These are phyloP conservation scores for Ophiostoma sp. DNA, from an alignment of 2,329 filamentous ascomycete species.

Conservation along the genomic window DNA sequence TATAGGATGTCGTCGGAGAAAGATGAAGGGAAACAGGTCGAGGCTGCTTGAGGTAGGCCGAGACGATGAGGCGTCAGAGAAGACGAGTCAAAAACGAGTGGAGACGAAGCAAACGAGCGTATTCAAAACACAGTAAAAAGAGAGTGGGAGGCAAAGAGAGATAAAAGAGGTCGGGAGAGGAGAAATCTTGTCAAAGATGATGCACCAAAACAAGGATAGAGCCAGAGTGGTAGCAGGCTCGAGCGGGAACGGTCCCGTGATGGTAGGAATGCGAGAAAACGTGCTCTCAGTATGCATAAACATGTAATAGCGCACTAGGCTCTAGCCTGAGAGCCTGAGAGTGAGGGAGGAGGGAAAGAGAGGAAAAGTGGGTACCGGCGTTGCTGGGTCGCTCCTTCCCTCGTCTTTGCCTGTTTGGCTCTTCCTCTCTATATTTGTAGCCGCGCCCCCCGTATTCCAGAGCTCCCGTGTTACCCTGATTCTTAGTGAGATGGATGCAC, in stretches of 20 bases:
- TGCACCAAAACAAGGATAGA: neutral
- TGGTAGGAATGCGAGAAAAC: conserved; percentile 9
- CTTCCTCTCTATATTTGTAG: neutral
- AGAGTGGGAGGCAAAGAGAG: neutral
- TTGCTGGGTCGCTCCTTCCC: conserved; percentile 10
- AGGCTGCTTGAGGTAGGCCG: neutral
- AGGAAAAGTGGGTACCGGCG: neutral
- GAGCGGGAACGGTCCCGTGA: neutral
- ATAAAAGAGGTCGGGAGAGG: neutral
- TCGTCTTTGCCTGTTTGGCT: neutral
- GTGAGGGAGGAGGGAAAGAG: neutral
- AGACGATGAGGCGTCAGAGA: neutral
- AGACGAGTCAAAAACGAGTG: neutral
- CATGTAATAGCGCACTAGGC: neutral
- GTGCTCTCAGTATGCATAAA: conserved; percentile 8
- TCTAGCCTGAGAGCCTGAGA: too few relatives aligned
- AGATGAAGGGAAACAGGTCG: neutral
- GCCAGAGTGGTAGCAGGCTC: neutral
- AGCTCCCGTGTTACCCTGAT: neutral
- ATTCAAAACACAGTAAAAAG: neutral
- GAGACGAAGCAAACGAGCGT: neutral
- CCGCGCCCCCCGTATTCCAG: conserved; percentile 1
- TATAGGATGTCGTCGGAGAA: neutral
- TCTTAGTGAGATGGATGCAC: neutral
- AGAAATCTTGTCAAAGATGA: neutral